Evolutionary conservation across 1,139 yeast genomes (phyloP), one percentile per base, ranked within the genome.

Genomic region (Taphrina deformans): DNA sequence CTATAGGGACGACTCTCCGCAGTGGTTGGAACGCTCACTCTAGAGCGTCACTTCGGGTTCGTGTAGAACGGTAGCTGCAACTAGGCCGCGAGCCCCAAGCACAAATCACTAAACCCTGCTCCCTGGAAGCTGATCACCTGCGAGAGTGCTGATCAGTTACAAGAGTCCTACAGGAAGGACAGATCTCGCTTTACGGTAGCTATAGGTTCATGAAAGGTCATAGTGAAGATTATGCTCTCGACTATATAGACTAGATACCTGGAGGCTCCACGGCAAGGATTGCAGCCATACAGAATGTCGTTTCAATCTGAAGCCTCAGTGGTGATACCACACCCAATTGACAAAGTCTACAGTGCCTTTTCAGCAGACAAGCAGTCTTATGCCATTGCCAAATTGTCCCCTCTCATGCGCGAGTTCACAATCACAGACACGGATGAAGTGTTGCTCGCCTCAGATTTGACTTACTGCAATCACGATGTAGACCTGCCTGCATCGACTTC

Each of bases 391-490:
- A 16, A 16, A 35, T 38, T 44, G 41, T 55, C 55, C 31, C 55
- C 64, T 7, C 29, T 58, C n/a, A 58, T 52, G 16, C 31, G 21
- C 21, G 21, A 26, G 16, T 44, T 44, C 48, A 18, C 1, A 2
- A 44, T 44, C 48, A 26, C 33, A n/a, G 45, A 66, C 41, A 12
- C 35, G 3, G 63, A 59, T 38, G 9, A 12, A 6, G 63, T 59
- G 16, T 10, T 16, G 3, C 56, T 59, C 16, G 9, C 21, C 14
- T 9, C 26, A 1, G 56, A 50, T 23, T 31, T 59, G 56, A 38
- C 18, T 10, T 59, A 59, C 41, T 41, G 26, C 21, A 35, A 26
- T 7, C 38, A 26, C 14, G 21, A 5, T 12, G 53, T 5, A 2
- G 35, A 40, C 12, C 24, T 4, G 27, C 14, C 38, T n/a, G 33